Percentiles rank a stretch among this genome's conserved stretches.
Conservation (phyloP, 1,284 basidiomycete species). For the Boletellus deceptivus region DNA sequence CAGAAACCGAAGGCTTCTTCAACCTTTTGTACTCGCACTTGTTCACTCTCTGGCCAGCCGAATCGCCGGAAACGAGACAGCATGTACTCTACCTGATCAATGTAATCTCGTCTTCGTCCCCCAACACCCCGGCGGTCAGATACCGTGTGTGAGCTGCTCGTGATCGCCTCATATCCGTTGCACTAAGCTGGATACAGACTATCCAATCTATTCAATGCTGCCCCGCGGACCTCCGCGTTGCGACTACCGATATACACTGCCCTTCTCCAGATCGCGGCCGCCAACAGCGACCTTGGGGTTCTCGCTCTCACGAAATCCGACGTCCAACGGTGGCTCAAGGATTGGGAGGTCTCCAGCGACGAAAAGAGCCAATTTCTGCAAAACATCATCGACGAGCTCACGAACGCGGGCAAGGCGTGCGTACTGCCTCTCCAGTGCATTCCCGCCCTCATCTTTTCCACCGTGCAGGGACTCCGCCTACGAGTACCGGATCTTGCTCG, state of each 20-base stretch:
- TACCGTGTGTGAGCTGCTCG: constrained; percentile 61
- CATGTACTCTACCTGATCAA: constrained; percentile 51
- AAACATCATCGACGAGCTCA: constrained; percentile 61
- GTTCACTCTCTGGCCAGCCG: constrained; percentile 52
- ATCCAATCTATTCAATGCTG: constrained; percentile 85
- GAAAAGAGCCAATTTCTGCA: constrained; percentile 74
- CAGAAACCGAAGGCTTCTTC: constrained; percentile 86
- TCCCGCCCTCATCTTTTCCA: background rate
- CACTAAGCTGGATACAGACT: constrained; percentile 48
- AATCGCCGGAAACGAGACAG: constrained; percentile 53
- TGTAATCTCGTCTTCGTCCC: constrained; percentile 54
- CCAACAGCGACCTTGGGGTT: constrained; percentile 68
- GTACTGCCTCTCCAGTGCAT: constrained; percentile 25
- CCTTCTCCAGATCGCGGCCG: constrained; percentile 63
- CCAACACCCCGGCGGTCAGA: constrained; percentile 54
- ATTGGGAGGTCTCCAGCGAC: constrained; percentile 71
- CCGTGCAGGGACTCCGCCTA: constrained; percentile 54
- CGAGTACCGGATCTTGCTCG: constrained; percentile 60
- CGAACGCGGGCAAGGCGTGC: constrained; percentile 56
- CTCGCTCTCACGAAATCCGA: constrained; percentile 63
- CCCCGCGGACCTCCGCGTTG: constrained; percentile 67
- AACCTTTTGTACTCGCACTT: constrained; percentile 75
- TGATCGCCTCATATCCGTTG: constrained; percentile 1
- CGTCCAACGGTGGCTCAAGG: constrained; percentile 72
- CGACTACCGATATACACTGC: constrained; percentile 66